Evolutionary conservation across 306 rosid species (phyloP).

Genomic region (Prunus persica): Prunus_persica_NCBIv2 NC_034012.1:20117501-20118000

Average conservation of each 20-base stretch:
- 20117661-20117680: not conserved
- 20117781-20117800: not conserved
- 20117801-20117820: not conserved
- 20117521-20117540: conserved; percentile 73
- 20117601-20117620: conserved; percentile 9
- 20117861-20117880: not conserved
- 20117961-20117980: not conserved
- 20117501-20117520: conserved; percentile 85
- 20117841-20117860: not conserved
- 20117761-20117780: not conserved
- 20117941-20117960: not conserved
- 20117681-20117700: not conserved
- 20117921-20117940: not conserved
- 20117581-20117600: conserved; percentile 87
- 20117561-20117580: conserved; percentile 85
- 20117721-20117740: not conserved
- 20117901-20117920: not conserved
- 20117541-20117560: conserved; percentile 63
- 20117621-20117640: not conserved
- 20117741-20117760: not conserved
- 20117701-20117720: not conserved
- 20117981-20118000: not conserved
- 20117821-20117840: not conserved
- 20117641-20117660: not conserved
- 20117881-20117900: not conserved